Percentiles rank a stretch among this genome's conserved stretches.
Evolutionary conservation across 1,284 basidiomycete genomes (phyloP).

Genomic region (Laetiporus sulphureus): DNA sequence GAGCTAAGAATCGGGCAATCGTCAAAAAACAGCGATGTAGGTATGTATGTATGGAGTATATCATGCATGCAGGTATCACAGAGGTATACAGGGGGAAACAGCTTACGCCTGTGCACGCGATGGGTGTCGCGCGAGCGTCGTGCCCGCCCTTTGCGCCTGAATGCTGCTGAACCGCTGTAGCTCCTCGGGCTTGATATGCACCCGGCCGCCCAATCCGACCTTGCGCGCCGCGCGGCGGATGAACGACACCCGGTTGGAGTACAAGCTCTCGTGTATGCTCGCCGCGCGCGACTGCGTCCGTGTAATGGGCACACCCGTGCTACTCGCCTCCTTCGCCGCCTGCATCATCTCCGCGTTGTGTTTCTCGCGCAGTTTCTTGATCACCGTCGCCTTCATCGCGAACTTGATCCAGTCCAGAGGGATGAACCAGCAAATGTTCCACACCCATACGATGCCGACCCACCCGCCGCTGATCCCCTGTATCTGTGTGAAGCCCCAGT

Average conservation of each 20-base stretch:
- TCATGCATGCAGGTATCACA: too few relatives aligned
- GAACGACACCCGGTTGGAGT: conserved; percentile 90
- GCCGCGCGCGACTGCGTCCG: conserved; percentile 87
- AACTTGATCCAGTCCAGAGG: conserved; percentile 97
- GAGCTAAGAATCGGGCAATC: too few relatives aligned
- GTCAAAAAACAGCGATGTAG: too few relatives aligned
- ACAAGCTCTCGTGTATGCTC: conserved; percentile 90
- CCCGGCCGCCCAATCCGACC: conserved; percentile 79
- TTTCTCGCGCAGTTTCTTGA: conserved; percentile 75
- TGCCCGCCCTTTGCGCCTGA: conserved; percentile 74
- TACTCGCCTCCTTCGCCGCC: conserved; percentile 30
- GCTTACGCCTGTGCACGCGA: conserved; percentile 44
- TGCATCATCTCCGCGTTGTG: conserved; percentile 40
- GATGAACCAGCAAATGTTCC: conserved; percentile 94
- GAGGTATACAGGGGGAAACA: too few relatives aligned
- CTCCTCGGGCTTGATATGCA: conserved; percentile 78
- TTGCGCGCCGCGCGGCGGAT: conserved; percentile 80
- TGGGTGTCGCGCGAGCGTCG: conserved; percentile 72
- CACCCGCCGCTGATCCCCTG: conserved; percentile 79
- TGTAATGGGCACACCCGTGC: conserved; percentile 67
- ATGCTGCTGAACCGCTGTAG: conserved; percentile 79
- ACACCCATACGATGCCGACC: conserved; percentile 97
- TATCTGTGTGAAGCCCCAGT: conserved; percentile 90
- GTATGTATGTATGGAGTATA: too few relatives aligned
- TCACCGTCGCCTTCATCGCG: conserved; percentile 88